A percentile compares a stretch with the other conserved stretches of the same genome.
These are phyloP conservation scores for Guillardia theta DNA, from an alignment of 78 protist genomes.

Conservation along the genomic window DNA sequence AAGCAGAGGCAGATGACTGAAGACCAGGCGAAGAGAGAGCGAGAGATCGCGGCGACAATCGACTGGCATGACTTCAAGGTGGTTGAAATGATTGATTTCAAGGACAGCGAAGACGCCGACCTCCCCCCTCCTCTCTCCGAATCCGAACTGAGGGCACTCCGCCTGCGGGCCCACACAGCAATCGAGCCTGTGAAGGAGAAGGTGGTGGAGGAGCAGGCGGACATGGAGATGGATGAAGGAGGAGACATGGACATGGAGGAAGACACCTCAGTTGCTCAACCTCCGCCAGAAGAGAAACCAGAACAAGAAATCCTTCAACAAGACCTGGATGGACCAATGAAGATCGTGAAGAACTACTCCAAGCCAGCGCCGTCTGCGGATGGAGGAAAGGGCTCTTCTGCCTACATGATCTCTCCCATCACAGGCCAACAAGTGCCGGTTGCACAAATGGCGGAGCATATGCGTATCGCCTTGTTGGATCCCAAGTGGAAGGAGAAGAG, in stretches of 20 bases:
- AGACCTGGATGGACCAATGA: background rate
- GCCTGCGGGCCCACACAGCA: background rate
- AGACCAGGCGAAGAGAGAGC: background rate
- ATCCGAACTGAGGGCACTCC: background rate
- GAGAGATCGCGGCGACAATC: slow-evolving; percentile 43
- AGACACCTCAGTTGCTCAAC: background rate
- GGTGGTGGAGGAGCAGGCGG: background rate
- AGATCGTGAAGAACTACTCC: background rate
- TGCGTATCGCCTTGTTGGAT: slow-evolving; percentile 75
- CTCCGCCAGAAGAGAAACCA: background rate
- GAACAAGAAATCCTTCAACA: background rate
- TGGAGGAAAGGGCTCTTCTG: background rate
- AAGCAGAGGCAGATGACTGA: background rate
- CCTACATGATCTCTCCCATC: slow-evolving; percentile 29
- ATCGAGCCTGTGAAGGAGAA: background rate
- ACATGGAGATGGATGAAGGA: slow-evolving; percentile 30
- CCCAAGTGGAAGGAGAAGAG: slow-evolving; percentile 53
- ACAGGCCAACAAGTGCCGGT: slow-evolving; percentile 49
- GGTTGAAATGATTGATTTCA: slow-evolving; percentile 82
- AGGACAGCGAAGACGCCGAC: slow-evolving; percentile 48
- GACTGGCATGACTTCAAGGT: slow-evolving; percentile 89
- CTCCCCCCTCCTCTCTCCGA: slow-evolving; percentile 49
- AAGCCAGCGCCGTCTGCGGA: background rate
- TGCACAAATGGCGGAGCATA: slow-evolving; percentile 80
- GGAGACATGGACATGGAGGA: slow-evolving; percentile 42